phyloP scores from a whole-genome alignment of 2,329 filamentous ascomycete species.

The Arthrobotrys entomopaga region DNA sequence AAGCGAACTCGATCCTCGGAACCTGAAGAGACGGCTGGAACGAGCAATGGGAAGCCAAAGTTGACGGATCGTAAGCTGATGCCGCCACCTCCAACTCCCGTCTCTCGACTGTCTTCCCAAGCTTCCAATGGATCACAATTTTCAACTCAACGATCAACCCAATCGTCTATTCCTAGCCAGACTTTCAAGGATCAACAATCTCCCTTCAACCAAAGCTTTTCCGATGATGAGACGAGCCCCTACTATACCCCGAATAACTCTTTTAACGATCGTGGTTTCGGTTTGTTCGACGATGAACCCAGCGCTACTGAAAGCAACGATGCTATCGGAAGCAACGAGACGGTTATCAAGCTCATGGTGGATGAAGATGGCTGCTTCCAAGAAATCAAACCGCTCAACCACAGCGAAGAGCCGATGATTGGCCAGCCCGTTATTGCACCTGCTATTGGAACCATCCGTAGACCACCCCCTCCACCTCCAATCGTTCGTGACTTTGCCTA shows the following conservation, averaged over 20 bases:
- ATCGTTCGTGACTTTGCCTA: slow-evolving; percentile 52
- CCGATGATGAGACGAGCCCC: slow-evolving; percentile 15
- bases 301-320: too few relatives aligned
- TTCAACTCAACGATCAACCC: slow-evolving; percentile 10
- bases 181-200: neutral
- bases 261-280: slow-evolving; percentile 6
- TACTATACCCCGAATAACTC: slow-evolving; percentile 21
- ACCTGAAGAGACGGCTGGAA: slow-evolving; percentile 12
- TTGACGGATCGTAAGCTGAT: slow-evolving; percentile 46
- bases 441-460: neutral
- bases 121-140: slow-evolving; percentile 21
- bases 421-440: slow-evolving; percentile 16
- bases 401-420: slow-evolving; percentile 36
- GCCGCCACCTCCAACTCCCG: slow-evolving; percentile 45
- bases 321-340: too few relatives aligned
- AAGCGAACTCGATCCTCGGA: slow-evolving; percentile 44
- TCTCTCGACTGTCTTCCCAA: slow-evolving; percentile 6
- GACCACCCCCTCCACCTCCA: slow-evolving; percentile 17
- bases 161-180: slow-evolving; percentile 1
- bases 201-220: slow-evolving; percentile 13
- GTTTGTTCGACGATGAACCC: neutral
- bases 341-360: neutral
- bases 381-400: neutral
- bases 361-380: neutral
- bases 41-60: slow-evolving; percentile 14